These are phyloP conservation scores for Cutaneotrichosporon arboriforme DNA, from an alignment of 1,284 basidiomycete genomes.

Conservation along the genomic window DNA sequence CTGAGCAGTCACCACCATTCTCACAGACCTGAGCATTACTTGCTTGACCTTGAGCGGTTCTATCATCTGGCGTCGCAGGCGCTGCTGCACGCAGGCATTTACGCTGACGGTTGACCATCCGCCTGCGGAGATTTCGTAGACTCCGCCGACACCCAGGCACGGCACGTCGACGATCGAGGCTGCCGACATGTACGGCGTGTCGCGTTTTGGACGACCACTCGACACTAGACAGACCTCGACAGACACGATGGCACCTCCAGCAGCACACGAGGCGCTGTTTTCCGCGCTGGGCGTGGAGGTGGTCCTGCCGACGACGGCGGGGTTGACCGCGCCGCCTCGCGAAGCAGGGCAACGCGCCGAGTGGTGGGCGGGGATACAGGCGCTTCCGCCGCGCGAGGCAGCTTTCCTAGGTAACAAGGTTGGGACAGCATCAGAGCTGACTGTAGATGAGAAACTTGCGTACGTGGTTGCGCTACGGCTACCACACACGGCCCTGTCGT, in stretches of 20 bases:
- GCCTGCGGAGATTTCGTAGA: no score
- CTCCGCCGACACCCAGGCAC: no score
- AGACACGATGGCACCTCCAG: neutral
- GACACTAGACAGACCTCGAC: no score
- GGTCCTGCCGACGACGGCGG: slow-evolving; percentile 52
- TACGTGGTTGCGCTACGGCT: slow-evolving; percentile 59
- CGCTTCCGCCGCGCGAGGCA: slow-evolving; percentile 48
- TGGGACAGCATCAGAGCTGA: neutral
- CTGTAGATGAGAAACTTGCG: slow-evolving; percentile 65
- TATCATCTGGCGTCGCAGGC: no score
- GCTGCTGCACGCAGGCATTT: no score
- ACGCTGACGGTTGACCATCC: no score
- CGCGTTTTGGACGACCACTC: no score
- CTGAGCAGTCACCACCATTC: no score
- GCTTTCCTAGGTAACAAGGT: slow-evolving; percentile 69
- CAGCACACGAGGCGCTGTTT: slow-evolving; percentile 51
- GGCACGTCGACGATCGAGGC: no score
- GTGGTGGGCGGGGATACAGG: slow-evolving; percentile 55
- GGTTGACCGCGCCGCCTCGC: neutral
- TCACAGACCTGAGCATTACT: no score
- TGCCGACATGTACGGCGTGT: no score
- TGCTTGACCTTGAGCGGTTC: no score
- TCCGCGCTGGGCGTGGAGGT: slow-evolving; percentile 59
- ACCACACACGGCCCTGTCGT: slow-evolving; percentile 42
- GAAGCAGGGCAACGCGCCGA: slow-evolving; percentile 45